Base-by-base conservation (phyloP, 352 stramenopile genomes). In the Elongisporangium prolatum region DNA sequence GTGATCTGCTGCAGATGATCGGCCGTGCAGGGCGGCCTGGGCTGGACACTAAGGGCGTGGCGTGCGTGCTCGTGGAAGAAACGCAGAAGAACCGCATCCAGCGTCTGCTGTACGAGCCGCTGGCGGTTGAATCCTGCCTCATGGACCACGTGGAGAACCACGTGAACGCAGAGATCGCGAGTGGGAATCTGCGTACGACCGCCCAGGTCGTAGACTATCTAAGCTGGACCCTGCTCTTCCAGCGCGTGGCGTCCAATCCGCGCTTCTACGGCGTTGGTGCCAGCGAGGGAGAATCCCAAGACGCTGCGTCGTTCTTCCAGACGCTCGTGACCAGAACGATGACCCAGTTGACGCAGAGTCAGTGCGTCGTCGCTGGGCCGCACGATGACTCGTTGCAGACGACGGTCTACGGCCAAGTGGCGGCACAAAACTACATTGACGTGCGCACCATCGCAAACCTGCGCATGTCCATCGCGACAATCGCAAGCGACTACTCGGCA, bases 1-100 rank as follows among this genome's bases (percentile, higher is more conserved):
- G 97, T 13, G 97, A 99, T 71, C 77, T 99, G 34, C 68, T 99
- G n/a, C 97, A 99, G 71, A 99, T 99, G 97, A 99, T 99, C 80
- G 98, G 98, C 13, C 80, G 98, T 54, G 97, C 97, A 4, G 97
- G 98, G 9, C 86, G 97, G 3, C 96, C 96, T 21, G 78, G 98
- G 48, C 97, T 99, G 66, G 97, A 99, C 70, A 90, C 90, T 18
- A 87, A 91, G 67, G 96, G 96, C 37, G 80, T 98, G 34, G 98
- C 97, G 16, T 97, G 97, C 67, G 96, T 99, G 17, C 87, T 99
- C 51, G 95, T 98, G 9, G 88, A 98, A 68, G 95, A 98, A 58
- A 92, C 88, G 47, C 99, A 99, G 80, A 99, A 99, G 80, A 98
- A 97, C 64, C 98, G 98, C 75, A 98, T 97, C 47, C 94, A 98